These are phyloP conservation scores for Claviceps humidiphila DNA, from an alignment of 2,329 filamentous ascomycete species.

Conservation along the genomic window DNA sequence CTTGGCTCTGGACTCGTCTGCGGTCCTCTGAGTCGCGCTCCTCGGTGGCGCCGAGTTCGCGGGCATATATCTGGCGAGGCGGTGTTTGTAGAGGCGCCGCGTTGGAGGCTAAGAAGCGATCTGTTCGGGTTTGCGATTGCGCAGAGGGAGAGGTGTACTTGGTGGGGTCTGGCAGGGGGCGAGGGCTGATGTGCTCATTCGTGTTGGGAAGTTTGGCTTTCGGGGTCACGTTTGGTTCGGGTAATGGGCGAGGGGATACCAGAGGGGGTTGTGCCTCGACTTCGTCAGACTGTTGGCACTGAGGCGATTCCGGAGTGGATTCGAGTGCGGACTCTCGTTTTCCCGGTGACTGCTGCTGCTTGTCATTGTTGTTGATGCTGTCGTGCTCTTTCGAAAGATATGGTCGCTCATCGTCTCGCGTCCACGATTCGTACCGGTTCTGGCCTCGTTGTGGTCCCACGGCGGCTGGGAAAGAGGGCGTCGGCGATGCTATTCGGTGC, in stretches of 20 bases:
- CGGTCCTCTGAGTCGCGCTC: slow-evolving; percentile 52
- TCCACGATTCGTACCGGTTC: slow-evolving; percentile 48
- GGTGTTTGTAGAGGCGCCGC: slow-evolving; percentile 30
- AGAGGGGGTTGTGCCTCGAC: not conserved
- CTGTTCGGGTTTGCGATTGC: slow-evolving; percentile 33
- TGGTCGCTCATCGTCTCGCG: slow-evolving; percentile 51
- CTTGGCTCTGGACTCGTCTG: slow-evolving; percentile 43
- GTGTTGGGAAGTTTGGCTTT: slow-evolving; percentile 23
- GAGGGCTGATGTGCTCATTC: slow-evolving; percentile 20
- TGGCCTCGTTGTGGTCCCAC: slow-evolving; percentile 11
- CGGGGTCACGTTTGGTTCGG: slow-evolving; percentile 20
- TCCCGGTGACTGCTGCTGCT: slow-evolving; percentile 20
- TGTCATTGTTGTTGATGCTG: slow-evolving; percentile 8
- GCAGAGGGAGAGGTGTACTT: slow-evolving; percentile 17
- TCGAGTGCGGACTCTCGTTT: slow-evolving; percentile 14
- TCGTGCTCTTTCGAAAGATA: slow-evolving; percentile 42
- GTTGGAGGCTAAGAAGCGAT: slow-evolving; percentile 43
- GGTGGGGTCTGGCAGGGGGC: slow-evolving; percentile 41
- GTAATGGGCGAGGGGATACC: slow-evolving; percentile 25
- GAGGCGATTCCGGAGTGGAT: slow-evolving; percentile 5
- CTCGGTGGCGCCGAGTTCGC: slow-evolving; percentile 40
- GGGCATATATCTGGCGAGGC: slow-evolving; percentile 37
- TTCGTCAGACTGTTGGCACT: not conserved
- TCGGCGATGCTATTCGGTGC: slow-evolving; percentile 4
- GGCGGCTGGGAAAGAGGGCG: not conserved